These are phyloP conservation scores for Saitozyma podzolica DNA, from an alignment of 768 basidiomycete genomes.

Conservation along the genomic window DNA sequence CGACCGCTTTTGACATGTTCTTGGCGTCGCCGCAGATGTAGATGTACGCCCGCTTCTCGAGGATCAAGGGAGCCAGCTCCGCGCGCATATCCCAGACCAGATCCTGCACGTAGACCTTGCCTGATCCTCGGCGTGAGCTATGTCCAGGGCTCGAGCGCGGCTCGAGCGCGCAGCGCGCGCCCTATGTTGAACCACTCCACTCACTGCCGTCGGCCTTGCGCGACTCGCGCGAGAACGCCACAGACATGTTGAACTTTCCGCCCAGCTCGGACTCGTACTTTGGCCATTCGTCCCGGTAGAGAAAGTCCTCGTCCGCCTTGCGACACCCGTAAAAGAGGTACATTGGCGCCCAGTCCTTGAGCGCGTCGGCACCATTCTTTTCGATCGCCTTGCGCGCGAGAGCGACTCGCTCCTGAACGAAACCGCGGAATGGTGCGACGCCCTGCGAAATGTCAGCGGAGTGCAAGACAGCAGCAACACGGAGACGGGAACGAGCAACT, in stretches of 20 bases:
- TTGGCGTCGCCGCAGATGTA: slow-evolving; percentile 98
- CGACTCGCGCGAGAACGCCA: slow-evolving; percentile 69
- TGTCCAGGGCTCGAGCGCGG: background rate
- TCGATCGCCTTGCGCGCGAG: slow-evolving; percentile 91
- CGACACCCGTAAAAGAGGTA: slow-evolving; percentile 97
- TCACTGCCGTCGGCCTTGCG: slow-evolving; percentile 49
- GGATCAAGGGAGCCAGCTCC: slow-evolving; percentile 79
- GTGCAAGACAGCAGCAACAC: background rate
- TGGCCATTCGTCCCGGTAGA: slow-evolving; percentile 96
- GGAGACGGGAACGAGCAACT: background rate
- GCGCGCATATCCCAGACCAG: slow-evolving; percentile 83
- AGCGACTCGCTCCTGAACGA: slow-evolving; percentile 95
- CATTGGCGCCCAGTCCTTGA: slow-evolving; percentile 93
- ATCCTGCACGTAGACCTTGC: slow-evolving; percentile 99
- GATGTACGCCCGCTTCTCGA: slow-evolving; percentile 93
- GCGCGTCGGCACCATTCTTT: slow-evolving; percentile 90
- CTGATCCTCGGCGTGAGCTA: slow-evolving; percentile 15
- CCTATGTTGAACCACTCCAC: slow-evolving; percentile 7
- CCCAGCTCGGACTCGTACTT: slow-evolving; percentile 79
- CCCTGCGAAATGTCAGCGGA: slow-evolving; percentile 57
- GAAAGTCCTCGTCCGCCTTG: slow-evolving; percentile 79
- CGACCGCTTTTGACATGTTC: slow-evolving; percentile 92
- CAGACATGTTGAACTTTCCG: slow-evolving; percentile 85
- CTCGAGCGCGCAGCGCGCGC: background rate
- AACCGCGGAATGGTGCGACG: slow-evolving; percentile 98